Percentiles rank a stretch among this genome's conserved stretches.
phyloP scores from a whole-genome alignment of 2,329 filamentous ascomycete genomes.

The Colletotrichum neosansevieriae region DNA sequence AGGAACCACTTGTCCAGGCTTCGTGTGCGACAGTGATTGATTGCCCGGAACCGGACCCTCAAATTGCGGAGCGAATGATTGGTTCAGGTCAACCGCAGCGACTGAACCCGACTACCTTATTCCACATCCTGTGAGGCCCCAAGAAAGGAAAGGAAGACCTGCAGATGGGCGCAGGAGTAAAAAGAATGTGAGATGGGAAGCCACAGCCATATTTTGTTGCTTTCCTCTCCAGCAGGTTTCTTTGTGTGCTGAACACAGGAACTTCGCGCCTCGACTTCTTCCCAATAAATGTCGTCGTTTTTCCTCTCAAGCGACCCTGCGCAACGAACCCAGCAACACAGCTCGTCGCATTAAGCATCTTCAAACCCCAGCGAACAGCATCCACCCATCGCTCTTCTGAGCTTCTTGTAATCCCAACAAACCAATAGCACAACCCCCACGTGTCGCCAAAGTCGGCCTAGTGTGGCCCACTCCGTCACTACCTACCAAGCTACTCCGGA shows the following conservation, averaged over 20 bases:
- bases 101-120: background rate
- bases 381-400: constrained; percentile 19
- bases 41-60: constrained; percentile 3
- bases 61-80: background rate
- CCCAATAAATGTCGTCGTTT: background rate
- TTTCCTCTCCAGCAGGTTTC: too few species aligned
- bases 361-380: background rate
- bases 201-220: too few species aligned
- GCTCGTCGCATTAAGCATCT: constrained; percentile 18
- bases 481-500: constrained; percentile 36
- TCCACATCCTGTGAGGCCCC: constrained; percentile 6
- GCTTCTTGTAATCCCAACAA: constrained; percentile 35
- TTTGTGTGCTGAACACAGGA: too few species aligned
- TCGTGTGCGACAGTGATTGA: constrained; percentile 29
- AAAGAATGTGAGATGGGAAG: background rate
- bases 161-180: background rate
- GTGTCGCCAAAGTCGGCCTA: constrained; percentile 38
- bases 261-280: background rate
- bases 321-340: background rate
- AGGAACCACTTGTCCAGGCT: constrained; percentile 12
- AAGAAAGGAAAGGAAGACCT: background rate
- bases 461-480: constrained; percentile 26
- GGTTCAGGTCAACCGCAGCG: background rate
- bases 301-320: background rate
- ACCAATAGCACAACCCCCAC: constrained; percentile 41